Conservation (phyloP, 2,329 filamentous ascomycete species). For the Fusarium virguliforme region DNA sequence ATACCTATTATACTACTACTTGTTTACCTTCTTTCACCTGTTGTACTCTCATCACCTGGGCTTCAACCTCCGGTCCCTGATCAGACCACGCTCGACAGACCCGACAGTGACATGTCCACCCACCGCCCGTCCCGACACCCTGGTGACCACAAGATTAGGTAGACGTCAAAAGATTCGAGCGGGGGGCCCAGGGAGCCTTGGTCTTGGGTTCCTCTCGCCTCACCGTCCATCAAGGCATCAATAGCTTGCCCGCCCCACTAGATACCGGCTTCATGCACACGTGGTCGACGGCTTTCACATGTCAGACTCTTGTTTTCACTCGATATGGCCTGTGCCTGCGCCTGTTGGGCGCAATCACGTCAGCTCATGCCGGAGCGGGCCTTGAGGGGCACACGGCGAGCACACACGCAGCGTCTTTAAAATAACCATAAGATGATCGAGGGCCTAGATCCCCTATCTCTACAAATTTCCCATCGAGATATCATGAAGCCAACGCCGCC, state of each 20-base stretch:
- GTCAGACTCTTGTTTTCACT: constrained; percentile 10
- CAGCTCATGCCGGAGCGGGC: constrained; percentile 11
- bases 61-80: neutral
- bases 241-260: constrained; percentile 13
- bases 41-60: constrained; percentile 1
- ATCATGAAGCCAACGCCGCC: constrained; percentile 50
- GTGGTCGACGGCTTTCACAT: constrained; percentile 18
- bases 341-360: constrained; percentile 7
- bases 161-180: constrained; percentile 13
- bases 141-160: constrained; percentile 22
- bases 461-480: constrained; percentile 41
- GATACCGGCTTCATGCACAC: constrained; percentile 18
- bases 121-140: constrained; percentile 12
- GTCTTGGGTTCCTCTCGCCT: neutral
- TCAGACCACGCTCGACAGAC: constrained; percentile 10
- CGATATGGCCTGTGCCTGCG: neutral
- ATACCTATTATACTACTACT: constrained; percentile 24
- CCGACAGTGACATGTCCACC: constrained; percentile 4
- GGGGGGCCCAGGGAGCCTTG: neutral
- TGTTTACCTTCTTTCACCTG: neutral
- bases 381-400: constrained; percentile 1
- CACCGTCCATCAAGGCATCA: constrained; percentile 10
- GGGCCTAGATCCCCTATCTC: constrained; percentile 30
- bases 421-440: constrained; percentile 31
- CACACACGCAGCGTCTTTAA: constrained; percentile 17